Evolutionary conservation across 352 stramenopile genomes (phyloP), one percentile per base, ranked within the genome.

Genomic region (Phytophthora constricta): DNA sequence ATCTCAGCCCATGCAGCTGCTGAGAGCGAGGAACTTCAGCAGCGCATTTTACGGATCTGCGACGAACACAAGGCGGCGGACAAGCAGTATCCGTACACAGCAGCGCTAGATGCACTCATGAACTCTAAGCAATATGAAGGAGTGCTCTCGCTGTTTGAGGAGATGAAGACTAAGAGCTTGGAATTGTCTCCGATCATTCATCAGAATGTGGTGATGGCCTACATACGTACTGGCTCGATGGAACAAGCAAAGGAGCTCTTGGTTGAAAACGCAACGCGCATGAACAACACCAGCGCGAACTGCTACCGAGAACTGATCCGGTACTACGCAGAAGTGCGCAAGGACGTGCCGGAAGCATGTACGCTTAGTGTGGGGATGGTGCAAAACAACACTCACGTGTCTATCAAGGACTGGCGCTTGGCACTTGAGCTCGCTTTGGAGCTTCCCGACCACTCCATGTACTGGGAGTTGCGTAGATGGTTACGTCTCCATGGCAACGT

Each of bases 381-480:
- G 77, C 72, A 90, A 43, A 79, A 82, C 59, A 91, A 91, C 54
- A 53, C 79, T 19, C 65, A 70, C 0, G 60, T 90, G 49, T 79
- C 68, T 55, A 68, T 72, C 5, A 53, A 79, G 2, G 85, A 93
- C 61, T 91, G 85, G 85, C 68, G 75, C 57, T 80, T 75, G 10
- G 82, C 81, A 49, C 75, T 93, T 2, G 62, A 66, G 11, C 56
- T 74, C 26, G 64, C 82, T 42, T 59, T 93, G 58, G 62, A 80
- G 48, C 67, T 89, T 34, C 66, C 67, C 11, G 83, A 91, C 53
- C 77, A 74, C 51, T 59, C 74, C 42, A 51, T 80, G 0, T 93
- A 93, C 72, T 91, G 85, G 85, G 84, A 88, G 55, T 90, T 93
- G 56, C 85, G 82, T 68, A 89, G 84, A 58, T 88, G 77, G 79